Percentiles rank a stretch among this genome's conserved stretches.
These are phyloP conservation scores for Mycena crocata DNA, from an alignment of 768 basidiomycete genomes.

Conservation along the genomic window DNA sequence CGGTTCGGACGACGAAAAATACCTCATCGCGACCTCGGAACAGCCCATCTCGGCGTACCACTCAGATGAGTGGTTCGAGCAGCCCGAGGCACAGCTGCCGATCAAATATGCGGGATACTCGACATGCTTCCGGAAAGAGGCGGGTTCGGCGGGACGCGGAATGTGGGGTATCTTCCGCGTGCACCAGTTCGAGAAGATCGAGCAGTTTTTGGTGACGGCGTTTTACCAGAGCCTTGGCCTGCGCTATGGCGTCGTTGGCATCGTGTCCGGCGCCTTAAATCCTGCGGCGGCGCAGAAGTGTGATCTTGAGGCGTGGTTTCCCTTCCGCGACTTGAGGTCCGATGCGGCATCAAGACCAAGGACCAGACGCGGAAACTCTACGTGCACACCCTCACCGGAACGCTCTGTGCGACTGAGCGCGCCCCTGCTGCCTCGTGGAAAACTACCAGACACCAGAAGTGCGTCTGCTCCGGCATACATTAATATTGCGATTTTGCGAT, in stretches of 20 bases:
- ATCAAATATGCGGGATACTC: slow-evolving; percentile 89
- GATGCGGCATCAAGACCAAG: slow-evolving; percentile 91
- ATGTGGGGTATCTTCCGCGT: slow-evolving; percentile 99
- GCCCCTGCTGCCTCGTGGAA: slow-evolving; percentile 96
- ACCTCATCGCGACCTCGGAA: slow-evolving; percentile 98
- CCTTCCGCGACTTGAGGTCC: slow-evolving; percentile 94
- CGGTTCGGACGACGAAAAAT: slow-evolving; percentile 94
- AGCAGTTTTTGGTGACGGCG: slow-evolving; percentile 95
- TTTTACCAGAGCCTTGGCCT: slow-evolving; percentile 97
- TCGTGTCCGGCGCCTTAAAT: slow-evolving; percentile 97
- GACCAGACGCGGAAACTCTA: slow-evolving; percentile 93
- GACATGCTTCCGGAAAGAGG: slow-evolving; percentile 99
- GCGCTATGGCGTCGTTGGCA: slow-evolving; percentile 92
- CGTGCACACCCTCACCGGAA: slow-evolving; percentile 99
- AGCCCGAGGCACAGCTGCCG: slow-evolving; percentile 92
- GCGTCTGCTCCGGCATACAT: too few relatives aligned
- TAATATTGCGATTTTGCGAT: too few relatives aligned
- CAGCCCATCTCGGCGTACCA: slow-evolving; percentile 98
- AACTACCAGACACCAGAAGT: slow-evolving; percentile 98
- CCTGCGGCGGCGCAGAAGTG: slow-evolving; percentile 97
- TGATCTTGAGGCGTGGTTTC: slow-evolving; percentile 99
- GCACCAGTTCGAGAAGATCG: slow-evolving; percentile 99
- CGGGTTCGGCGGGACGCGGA: slow-evolving; percentile 95
- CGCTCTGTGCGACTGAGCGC: slow-evolving; percentile 96
- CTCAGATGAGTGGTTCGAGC: slow-evolving; percentile 97